Base-by-base conservation (phyloP, 305 asterid genomes). In the Ajuga reptans region DNA sequence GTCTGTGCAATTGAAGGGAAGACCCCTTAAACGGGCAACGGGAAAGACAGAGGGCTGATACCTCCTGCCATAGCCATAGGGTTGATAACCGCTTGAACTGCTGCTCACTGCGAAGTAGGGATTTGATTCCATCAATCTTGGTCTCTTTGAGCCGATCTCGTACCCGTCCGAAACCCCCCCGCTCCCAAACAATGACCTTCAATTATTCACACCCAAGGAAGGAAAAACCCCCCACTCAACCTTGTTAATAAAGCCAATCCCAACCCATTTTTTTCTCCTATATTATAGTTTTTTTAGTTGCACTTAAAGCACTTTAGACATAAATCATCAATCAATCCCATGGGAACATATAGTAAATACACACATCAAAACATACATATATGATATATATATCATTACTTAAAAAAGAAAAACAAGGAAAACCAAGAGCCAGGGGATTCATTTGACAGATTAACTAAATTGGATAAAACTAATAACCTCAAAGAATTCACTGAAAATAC, bases 141-240 rank as follows among this genome's bases (percentile, higher is more conserved):
- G 97, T 87, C 99, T 87, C 98, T 93, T 93, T 87, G 98, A 90
- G 91, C 99, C 91, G 91, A 89, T 85, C 91, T 80, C 92, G 97
- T 88, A 92, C 95, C 96, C 94, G 87, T 90, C 95, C 77, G 96
- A 87, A 82, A 87, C 93, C 98, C 96, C 98, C 96, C 96, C 96
- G 96, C 99, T 93, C 91, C 97, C 99, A 85, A 83, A 90, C 89
- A 86, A 84, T 79, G 96, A 87, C 98, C 98, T 92, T 92, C 97
- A 86, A 78, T 84, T 78, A 84, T 78, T 75, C 86, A 89, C 77
- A 88, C 95, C 94, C 91, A 87, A 78, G 77, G 83, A 75, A 82
- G 83, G 85, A 68, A 80, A 80, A 86, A 78, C 51, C 78, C 91
- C 97, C 95, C 85, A 75, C 91, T 90, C 85, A 89, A 92, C 90